Conservation (phyloP, 139 green algal genomes). For the Nannochloris sp. region DNA sequence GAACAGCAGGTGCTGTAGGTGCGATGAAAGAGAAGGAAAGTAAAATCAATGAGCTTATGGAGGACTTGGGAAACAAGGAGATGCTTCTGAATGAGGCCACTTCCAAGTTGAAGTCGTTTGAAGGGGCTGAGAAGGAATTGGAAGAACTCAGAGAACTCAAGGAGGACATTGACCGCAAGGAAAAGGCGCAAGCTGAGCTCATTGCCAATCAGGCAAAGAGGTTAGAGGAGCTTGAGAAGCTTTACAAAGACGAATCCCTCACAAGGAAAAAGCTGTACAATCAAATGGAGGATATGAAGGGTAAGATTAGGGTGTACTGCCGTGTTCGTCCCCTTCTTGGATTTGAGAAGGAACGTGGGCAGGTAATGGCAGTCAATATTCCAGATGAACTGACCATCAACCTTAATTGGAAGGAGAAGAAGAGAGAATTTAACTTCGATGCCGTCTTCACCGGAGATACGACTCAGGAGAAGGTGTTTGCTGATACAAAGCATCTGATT, state of each 20-base stretch:
- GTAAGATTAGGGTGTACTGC: constrained; percentile 92
- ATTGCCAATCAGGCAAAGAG: constrained; percentile 62
- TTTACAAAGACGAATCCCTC: constrained; percentile 65
- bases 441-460: constrained; percentile 52
- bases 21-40: constrained; percentile 55
- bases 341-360: constrained; percentile 55
- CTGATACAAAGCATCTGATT: constrained; percentile 93
- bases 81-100: constrained; percentile 41
- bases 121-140: constrained; percentile 55
- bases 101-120: constrained; percentile 14
- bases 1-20: constrained; percentile 10
- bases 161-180: constrained; percentile 80
- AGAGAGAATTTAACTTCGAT: constrained; percentile 91
- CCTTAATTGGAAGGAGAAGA: constrained; percentile 87
- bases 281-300: constrained; percentile 92
- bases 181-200: constrained; percentile 76
- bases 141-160: constrained; percentile 88
- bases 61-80: constrained; percentile 65
- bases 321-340: constrained; percentile 80
- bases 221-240: constrained; percentile 85
- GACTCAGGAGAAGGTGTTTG: constrained; percentile 85
- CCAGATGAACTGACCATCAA: constrained; percentile 80
- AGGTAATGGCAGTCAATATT: constrained; percentile 51
- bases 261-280: constrained; percentile 72
- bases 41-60: constrained; percentile 68